phyloP scores from a whole-genome alignment of 495 filamentous ascomycete genomes.

The Xylaria cubensis region DNA sequence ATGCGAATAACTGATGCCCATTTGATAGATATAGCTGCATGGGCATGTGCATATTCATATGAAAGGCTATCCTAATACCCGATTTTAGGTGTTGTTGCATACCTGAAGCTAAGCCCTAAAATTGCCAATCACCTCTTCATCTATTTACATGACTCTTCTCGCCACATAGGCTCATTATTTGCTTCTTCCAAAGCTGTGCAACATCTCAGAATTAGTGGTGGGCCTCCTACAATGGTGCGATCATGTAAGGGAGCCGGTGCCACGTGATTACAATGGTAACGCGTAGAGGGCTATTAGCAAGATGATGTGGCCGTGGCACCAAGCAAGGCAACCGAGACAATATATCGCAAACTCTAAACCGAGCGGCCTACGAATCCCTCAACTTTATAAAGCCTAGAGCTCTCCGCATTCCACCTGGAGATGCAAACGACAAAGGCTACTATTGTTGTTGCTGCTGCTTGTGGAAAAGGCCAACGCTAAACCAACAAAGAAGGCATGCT shows the following conservation, averaged over 20 bases:
- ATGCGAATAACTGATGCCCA: too few relatives aligned
- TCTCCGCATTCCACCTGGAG: background rate
- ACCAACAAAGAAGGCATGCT: slow-evolving; percentile 16
- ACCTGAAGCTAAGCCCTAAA: background rate
- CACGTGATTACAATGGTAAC: background rate
- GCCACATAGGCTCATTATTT: slow-evolving; percentile 1
- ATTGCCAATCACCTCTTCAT: background rate
- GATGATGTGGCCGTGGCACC: slow-evolving; percentile 1
- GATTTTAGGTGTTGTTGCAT: background rate
- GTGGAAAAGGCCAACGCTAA: slow-evolving; percentile 13
- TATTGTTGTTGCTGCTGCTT: slow-evolving; percentile 9
- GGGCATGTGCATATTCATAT: background rate
- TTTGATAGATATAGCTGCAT: background rate
- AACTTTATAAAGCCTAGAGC: background rate
- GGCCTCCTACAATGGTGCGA: background rate
- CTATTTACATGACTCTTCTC: background rate
- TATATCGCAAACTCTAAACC: slow-evolving; percentile 7
- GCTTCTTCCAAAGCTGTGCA: background rate
- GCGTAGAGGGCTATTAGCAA: background rate
- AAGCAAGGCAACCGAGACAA: background rate
- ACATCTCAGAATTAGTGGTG: background rate
- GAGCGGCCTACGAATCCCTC: background rate
- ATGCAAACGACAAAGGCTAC: slow-evolving; percentile 24
- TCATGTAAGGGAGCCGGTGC: slow-evolving; percentile 5
- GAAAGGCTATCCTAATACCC: background rate